These are phyloP conservation scores for Casuarina cunninghamiana DNA, from an alignment of 306 rosid species.

Conservation along the genomic window DNA sequence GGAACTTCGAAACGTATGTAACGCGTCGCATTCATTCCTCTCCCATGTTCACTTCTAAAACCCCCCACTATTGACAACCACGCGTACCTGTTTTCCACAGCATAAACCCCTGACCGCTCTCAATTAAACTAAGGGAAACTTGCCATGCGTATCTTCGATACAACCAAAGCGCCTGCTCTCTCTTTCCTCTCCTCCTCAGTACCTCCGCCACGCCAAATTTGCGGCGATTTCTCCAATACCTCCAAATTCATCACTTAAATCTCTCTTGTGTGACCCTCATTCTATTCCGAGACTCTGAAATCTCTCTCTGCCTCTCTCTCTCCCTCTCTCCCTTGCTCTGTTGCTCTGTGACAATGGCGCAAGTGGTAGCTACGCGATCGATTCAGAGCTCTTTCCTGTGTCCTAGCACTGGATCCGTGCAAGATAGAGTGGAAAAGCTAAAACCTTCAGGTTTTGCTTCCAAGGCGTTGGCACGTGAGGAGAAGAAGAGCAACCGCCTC, in stretches of 20 bases:
- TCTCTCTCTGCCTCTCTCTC: background rate
- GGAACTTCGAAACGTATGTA: no score
- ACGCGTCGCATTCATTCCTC: background rate
- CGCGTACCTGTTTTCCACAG: background rate
- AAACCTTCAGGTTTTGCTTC: slow-evolving; percentile 49
- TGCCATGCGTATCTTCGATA: slow-evolving; percentile 43
- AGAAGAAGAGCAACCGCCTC: slow-evolving; percentile 25
- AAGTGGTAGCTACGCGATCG: slow-evolving; percentile 67
- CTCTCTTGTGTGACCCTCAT: background rate
- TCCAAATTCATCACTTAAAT: slow-evolving; percentile 8
- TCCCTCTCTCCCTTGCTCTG: slow-evolving; percentile 13
- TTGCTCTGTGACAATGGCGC: slow-evolving; percentile 54
- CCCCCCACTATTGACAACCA: background rate
- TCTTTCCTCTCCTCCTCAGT: slow-evolving; percentile 36
- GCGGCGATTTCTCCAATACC: slow-evolving; percentile 51
- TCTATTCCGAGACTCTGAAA: slow-evolving; percentile 1
- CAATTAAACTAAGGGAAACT: background rate
- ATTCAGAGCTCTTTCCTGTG: slow-evolving; percentile 54
- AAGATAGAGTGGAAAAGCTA: slow-evolving; percentile 38
- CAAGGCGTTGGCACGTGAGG: slow-evolving; percentile 22
- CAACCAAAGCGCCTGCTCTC: slow-evolving; percentile 45
- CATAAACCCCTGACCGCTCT: background rate
- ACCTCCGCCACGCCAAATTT: slow-evolving; percentile 59
- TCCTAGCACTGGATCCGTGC: slow-evolving; percentile 50
- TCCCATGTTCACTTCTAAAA: background rate